Base-by-base conservation (phyloP, 345 rosid genomes). In the Acer campestre region DNA sequence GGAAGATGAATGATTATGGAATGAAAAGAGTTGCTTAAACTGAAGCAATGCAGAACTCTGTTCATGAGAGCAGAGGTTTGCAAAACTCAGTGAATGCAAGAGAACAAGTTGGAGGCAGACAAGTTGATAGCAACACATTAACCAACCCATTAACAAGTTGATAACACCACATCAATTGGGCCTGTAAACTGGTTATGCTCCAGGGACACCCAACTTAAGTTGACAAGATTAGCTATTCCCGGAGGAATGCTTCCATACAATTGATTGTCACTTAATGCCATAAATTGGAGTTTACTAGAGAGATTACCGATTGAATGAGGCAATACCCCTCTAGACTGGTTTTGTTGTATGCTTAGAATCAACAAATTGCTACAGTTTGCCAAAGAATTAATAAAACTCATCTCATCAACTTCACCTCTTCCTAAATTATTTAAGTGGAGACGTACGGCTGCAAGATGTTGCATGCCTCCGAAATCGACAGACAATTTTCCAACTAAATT, bases 251-350 rank as follows among this genome's bases (percentile, higher is more conserved):
- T 71, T 31, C 85, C 82, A 12, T 49, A 44, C 10, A 82, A 40
- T 18, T 29, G 71, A 67, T 73, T 73, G 1, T 5, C 7, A 55
- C 20, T 18, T 55, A 16, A 12, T 3, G 4, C 20, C 4, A 55
- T 3, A 14, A 1, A 1, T 4, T 4, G 61, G 38, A 2, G 63
- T 1, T 13, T 29, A 25, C 53, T 49, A 1, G 81, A 77, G 18
- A 81, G 10, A 72, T 81, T 81, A 18, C 56, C 70, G 3, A 78
- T 44, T 4, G 78, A 42, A n/a, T 27, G 31, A 13, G 79, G 81
- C 16, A 77, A 6, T 23, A 46, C 53, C 2, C 83, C 80, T 13
- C 70, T 67, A 10, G 77, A 71, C 40, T 74, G 70, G 61, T 77
- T 77, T 1, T 0, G 0, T 2, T 6, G 13, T 25, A 53, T 22